Evolutionary conservation across 495 filamentous ascomycete species (phyloP).

Genomic region (Aspergillus nidulans): DNA sequence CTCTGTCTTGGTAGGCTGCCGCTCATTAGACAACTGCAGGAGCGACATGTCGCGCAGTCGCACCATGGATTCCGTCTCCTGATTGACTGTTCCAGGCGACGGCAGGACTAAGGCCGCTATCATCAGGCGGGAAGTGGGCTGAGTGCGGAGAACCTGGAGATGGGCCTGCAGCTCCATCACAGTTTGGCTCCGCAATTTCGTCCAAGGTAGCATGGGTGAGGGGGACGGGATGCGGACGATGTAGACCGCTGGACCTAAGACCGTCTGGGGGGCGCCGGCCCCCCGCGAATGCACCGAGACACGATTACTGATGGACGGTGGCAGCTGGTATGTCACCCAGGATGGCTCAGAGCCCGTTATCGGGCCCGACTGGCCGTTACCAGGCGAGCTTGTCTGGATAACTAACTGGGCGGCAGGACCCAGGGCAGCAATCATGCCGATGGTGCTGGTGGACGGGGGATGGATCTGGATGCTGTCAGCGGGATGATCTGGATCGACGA

Average conservation of each 20-base stretch:
- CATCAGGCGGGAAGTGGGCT: background rate
- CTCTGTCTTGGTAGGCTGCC: background rate
- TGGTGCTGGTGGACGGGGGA: background rate
- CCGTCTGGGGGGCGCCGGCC: background rate
- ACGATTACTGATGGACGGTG: background rate
- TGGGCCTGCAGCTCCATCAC: background rate
- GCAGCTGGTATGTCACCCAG: background rate
- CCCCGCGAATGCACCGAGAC: background rate
- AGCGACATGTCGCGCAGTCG: background rate
- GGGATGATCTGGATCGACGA: no score
- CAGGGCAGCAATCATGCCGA: background rate
- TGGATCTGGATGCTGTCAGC: background rate
- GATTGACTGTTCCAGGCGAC: background rate
- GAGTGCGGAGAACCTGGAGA: background rate
- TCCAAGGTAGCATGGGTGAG: background rate
- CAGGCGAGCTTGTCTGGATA: background rate
- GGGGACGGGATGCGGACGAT: background rate
- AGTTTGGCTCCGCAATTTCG: background rate
- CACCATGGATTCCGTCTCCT: background rate
- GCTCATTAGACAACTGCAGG: background rate
- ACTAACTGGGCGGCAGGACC: background rate
- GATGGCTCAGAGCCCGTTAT: background rate
- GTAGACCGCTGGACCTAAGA: background rate
- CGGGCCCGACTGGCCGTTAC: background rate
- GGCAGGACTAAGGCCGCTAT: background rate